Evolutionary conservation across 2,329 filamentous ascomycete genomes (phyloP).

Genomic region (Curvularia eragrostidis): DNA sequence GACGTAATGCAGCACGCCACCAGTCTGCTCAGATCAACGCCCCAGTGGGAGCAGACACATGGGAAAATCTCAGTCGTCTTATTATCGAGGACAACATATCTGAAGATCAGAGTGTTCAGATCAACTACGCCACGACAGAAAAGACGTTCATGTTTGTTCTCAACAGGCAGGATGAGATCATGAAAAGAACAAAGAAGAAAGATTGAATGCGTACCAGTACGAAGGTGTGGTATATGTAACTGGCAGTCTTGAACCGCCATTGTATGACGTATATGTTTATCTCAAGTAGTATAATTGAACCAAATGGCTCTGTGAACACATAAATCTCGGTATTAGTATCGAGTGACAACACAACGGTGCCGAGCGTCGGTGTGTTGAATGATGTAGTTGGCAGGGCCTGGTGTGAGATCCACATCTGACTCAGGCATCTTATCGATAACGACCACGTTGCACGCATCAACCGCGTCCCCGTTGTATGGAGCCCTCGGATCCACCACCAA

Average conservation of each 20-base stretch:
- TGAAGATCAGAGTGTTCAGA: neutral
- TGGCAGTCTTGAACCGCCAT: neutral
- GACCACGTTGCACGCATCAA: constrained; percentile 12
- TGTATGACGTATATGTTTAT: neutral
- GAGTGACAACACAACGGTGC: neutral
- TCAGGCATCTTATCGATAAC: constrained; percentile 19
- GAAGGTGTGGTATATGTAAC: neutral
- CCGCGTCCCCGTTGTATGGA: constrained; percentile 11
- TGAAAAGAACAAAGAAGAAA: neutral
- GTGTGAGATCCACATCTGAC: neutral
- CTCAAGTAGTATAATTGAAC: neutral
- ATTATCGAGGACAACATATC: neutral
- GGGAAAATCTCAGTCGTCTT: neutral
- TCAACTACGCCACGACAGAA: neutral
- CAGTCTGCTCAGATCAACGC: neutral
- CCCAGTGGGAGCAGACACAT: neutral
- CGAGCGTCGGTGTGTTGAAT: neutral
- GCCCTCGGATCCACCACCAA: constrained; percentile 13
- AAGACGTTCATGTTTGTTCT: neutral
- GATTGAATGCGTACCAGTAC: neutral
- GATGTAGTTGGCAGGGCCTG: neutral
- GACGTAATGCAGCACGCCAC: neutral
- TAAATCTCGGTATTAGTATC: too few species aligned
- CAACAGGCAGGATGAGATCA: neutral
- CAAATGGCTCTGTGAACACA: neutral